Percentiles rank a stretch among this genome's conserved stretches.
Conservation (phyloP, 1,139 yeast genomes). For the Petasospora fabianii region DNA sequence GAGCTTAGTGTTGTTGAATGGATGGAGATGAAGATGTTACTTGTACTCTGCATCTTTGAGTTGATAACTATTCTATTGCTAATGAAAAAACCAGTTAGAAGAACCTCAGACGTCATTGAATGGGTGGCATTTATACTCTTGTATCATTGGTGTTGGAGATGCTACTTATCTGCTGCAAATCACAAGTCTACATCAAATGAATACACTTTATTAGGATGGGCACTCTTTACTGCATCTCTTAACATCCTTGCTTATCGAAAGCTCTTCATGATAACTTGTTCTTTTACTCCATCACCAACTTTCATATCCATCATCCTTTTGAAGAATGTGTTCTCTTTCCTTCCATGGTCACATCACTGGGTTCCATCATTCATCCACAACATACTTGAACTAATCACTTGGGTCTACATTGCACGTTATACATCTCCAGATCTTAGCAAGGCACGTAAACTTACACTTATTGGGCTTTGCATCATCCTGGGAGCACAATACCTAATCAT, state of each 20-base stretch:
- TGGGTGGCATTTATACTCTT: background rate
- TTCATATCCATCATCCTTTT: background rate
- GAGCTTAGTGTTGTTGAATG: constrained; percentile 4
- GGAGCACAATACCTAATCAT: background rate
- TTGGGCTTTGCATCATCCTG: background rate
- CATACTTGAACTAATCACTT: background rate
- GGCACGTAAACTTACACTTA: background rate
- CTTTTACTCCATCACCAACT: background rate
- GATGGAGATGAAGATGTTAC: constrained; percentile 1
- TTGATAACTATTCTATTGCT: background rate
- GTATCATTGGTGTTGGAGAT: constrained; percentile 8
- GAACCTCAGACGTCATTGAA: background rate
- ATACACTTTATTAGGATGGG: background rate
- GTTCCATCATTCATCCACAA: background rate
- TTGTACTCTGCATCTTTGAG: background rate
- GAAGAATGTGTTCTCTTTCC: background rate
- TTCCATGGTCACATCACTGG: constrained; percentile 1
- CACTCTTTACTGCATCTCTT: background rate
- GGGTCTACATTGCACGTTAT: constrained; percentile 1
- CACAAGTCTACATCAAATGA: background rate
- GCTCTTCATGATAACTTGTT: background rate
- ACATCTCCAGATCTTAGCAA: background rate
- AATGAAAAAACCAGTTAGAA: background rate
- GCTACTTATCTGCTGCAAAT: constrained; percentile 1
- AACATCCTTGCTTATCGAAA: background rate